Evolutionary conservation across 2,329 filamentous ascomycete species (phyloP), one percentile per base, ranked within the genome.

Genomic region (Pseudogymnoascus verrucosus): DNA sequence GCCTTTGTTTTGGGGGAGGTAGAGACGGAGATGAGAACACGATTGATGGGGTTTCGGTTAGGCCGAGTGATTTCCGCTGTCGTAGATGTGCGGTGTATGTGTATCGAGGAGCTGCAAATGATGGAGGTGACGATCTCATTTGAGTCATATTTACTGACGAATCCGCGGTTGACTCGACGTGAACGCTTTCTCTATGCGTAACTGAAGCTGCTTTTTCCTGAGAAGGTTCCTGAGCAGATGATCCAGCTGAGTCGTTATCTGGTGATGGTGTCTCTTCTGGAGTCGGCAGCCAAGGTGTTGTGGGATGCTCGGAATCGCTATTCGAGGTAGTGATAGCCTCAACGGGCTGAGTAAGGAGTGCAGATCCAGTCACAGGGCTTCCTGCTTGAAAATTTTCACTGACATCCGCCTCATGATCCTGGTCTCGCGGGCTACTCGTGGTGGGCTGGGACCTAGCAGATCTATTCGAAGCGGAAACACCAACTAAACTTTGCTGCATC

Each of bases 11-110:
- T 31, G 67, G 71, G 19, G 71, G 71, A 23, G 71, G 72, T 54
- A 73, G 67, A 16, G 71, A 66, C 40, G 72, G 73, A 16, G 73
- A 74, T 12, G 72, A 73, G 62, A 74, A 74, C 6, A 71, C 57
- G 12, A 73, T 73, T 8, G 70, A 70, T 28, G 71, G 71, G 6
- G 71, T 73, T 61, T 72, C 68, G 31, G 68, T 67, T 11, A 65
- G 44, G 42, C 68, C 65, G 19, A 68, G 65, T 54, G 70, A 64
- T 37, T 69, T 62, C 21, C 69, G 66, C 37, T 72, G 68, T 3
- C 67, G 69, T 60, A 70, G 63, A 64, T 71, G 68, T 8, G 70
- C 69, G 7, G 70, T 71, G 42, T 74, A 71, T 7, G 67, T 72
- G 61, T 69, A 71, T 62, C 68, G 67, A 16, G 67, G 67, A 36